Evolutionary conservation across 2,329 filamentous ascomycete species (phyloP).

Genomic region (Colletotrichum melonis): DNA sequence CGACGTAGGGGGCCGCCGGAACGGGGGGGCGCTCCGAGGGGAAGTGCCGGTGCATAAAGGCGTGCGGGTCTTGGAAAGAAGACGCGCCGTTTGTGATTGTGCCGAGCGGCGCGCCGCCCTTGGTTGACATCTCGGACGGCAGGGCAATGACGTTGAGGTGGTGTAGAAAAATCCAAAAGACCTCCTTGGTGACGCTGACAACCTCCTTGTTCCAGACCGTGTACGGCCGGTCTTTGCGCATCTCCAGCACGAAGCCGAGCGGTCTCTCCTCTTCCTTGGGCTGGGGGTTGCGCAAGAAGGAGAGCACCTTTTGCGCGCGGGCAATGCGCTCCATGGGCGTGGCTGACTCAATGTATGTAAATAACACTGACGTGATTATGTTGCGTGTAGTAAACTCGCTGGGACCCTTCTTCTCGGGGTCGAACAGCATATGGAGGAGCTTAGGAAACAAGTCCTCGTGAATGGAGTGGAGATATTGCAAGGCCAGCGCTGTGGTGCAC

Average conservation of each 20-base stretch:
- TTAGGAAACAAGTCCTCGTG: slow-evolving; percentile 87
- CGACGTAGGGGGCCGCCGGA: slow-evolving; percentile 93
- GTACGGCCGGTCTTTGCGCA: slow-evolving; percentile 88
- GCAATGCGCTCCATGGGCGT: slow-evolving; percentile 69
- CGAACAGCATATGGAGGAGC: slow-evolving; percentile 89
- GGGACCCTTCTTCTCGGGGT: slow-evolving; percentile 97
- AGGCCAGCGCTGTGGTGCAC: slow-evolving; percentile 88
- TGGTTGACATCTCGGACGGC: slow-evolving; percentile 56
- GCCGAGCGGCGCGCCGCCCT: slow-evolving; percentile 37
- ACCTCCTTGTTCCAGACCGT: slow-evolving; percentile 95
- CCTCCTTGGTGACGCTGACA: slow-evolving; percentile 93
- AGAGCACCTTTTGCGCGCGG: slow-evolving; percentile 79
- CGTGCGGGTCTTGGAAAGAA: slow-evolving; percentile 53
- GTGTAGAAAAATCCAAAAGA: slow-evolving; percentile 99
- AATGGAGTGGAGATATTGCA: slow-evolving; percentile 84
- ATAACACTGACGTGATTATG: slow-evolving; percentile 89
- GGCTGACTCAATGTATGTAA: slow-evolving; percentile 84
- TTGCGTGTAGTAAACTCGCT: slow-evolving; percentile 95
- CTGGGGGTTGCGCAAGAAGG: slow-evolving; percentile 83
- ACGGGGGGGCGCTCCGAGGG: slow-evolving; percentile 89
- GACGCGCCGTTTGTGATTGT: slow-evolving; percentile 46
- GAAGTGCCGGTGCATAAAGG: slow-evolving; percentile 79
- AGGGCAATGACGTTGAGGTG: slow-evolving; percentile 88
- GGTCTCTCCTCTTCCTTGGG: slow-evolving; percentile 81
- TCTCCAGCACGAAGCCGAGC: slow-evolving; percentile 87